Percentiles rank a stretch among this genome's conserved stretches.
phyloP scores from a whole-genome alignment of 768 basidiomycete genomes.

The Termitomyces sp. region DNA sequence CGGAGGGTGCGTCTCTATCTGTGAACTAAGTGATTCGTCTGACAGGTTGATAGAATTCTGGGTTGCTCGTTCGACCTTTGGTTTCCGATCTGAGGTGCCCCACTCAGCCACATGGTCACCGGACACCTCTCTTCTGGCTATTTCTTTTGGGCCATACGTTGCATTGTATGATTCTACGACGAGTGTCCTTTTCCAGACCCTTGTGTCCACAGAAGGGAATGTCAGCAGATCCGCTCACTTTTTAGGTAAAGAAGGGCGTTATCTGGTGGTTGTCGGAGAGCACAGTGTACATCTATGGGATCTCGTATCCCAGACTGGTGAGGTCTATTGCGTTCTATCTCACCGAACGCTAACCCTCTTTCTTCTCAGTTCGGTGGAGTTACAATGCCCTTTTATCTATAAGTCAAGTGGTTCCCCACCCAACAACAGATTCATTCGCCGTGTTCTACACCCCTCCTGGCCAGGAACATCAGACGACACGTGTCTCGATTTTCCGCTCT shows the following conservation, averaged over 20 bases:
- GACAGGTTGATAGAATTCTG: constrained; percentile 56
- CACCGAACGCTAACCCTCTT: background rate
- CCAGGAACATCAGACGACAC: constrained; percentile 30
- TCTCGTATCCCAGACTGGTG: constrained; percentile 59
- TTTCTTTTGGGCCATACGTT: constrained; percentile 63
- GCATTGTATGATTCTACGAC: constrained; percentile 72
- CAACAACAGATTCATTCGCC: constrained; percentile 53
- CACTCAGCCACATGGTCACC: constrained; percentile 71
- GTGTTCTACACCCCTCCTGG: constrained; percentile 41
- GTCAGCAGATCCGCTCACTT: constrained; percentile 51
- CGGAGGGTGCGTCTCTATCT: constrained; percentile 44
- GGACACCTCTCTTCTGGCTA: constrained; percentile 82
- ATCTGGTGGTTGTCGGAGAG: constrained; percentile 52
- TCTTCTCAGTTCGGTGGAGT: constrained; percentile 58
- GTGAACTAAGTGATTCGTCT: background rate
- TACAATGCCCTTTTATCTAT: constrained; percentile 34
- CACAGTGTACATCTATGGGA: constrained; percentile 69
- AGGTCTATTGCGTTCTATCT: constrained; percentile 17
- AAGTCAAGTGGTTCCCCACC: constrained; percentile 50
- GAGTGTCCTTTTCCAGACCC: constrained; percentile 54
- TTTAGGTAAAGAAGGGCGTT: constrained; percentile 68
- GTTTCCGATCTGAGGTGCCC: constrained; percentile 66
- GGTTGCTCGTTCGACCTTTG: constrained; percentile 72
- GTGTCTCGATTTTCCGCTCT: constrained; percentile 45
- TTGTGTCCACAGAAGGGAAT: constrained; percentile 55